Base-by-base conservation (phyloP, 148 eudicot species). In the Chenopodium album region DNA sequence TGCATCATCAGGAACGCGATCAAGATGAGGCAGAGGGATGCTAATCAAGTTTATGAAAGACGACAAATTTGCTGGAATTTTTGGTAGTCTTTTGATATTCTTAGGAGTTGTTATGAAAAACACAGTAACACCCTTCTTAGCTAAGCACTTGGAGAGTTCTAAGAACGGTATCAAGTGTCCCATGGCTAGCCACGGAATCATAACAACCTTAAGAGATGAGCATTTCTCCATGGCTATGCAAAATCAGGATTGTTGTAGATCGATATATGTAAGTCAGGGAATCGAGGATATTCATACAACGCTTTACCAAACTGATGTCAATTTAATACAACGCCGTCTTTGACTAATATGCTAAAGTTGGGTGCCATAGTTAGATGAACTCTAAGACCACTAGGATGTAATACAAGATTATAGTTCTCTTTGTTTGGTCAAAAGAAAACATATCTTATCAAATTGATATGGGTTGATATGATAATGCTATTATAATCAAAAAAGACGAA, bases 101-200 rank as follows among this genome's bases (percentile, higher is more conserved):
- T 73, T 88, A 20, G 94, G 91, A 47, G 97, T 91, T 79, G 97
- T 89, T 31, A 93, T 76, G 87, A 88, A 90, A 23, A 86, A 86
- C 34, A 93, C 69, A 22, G 26, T 73, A 56, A 87, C 85, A 28
- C 94, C 94, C 41, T 85, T 90, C 37, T 82, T 82, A 29, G 97
- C 92, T 79, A 92, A 79, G 88, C 37, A 26, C 22, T 83, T 88
- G 66, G 97, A 87, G 26, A 93, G 86, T 54, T 86, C 82, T 29
- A 88, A 76, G 80, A 90, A 93, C 0, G 94, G 97, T 73, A 83
- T 88, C 75, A 93, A 72, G 81, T 91, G 97, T 70, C 97, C 94
- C 84, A 89, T 92, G 78, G 91, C 97, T 74, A 92, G 85, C 97
- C 97, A 92, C 87, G 97, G 97, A 34, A 92, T 86, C 90, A 91